phyloP scores from a whole-genome alignment of 116 monocot species.

The Thalassia testudinum region DNA sequence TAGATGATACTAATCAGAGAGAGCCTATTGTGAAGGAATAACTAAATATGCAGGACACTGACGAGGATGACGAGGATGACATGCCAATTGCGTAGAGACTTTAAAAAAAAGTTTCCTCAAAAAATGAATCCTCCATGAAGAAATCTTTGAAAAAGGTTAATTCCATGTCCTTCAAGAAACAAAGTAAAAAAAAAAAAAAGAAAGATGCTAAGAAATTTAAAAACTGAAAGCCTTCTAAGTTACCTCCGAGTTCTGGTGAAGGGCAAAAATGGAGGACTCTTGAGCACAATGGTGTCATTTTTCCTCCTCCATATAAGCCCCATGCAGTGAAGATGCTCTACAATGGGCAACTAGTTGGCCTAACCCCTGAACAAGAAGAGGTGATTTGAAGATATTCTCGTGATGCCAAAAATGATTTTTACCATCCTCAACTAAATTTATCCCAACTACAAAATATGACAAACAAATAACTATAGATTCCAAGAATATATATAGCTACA shows the following conservation, averaged over 20 bases:
- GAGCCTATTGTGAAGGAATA: too few relatives aligned
- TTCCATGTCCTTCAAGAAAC: slow-evolving; percentile 40
- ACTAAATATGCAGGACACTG: too few relatives aligned
- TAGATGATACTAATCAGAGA: too few relatives aligned
- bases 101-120: slow-evolving; percentile 32
- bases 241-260: slow-evolving; percentile 88
- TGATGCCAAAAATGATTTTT: too few relatives aligned
- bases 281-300: slow-evolving; percentile 95
- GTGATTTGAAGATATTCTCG: slow-evolving; percentile 20
- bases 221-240: slow-evolving; percentile 43
- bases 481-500: too few relatives aligned
- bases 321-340: slow-evolving; percentile 97
- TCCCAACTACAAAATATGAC: too few relatives aligned
- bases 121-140: slow-evolving; percentile 22
- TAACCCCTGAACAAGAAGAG: slow-evolving; percentile 96
- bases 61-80: slow-evolving; percentile 34
- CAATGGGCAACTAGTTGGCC: slow-evolving; percentile 76
- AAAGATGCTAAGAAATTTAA: slow-evolving; percentile 27
- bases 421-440: too few relatives aligned
- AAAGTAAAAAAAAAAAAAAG: slow-evolving; percentile 41
- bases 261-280: slow-evolving; percentile 92
- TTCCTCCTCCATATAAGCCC: slow-evolving; percentile 86
- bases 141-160: slow-evolving; percentile 38
- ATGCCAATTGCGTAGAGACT: slow-evolving; percentile 55
- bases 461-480: too few relatives aligned